Evolutionary conservation across 768 basidiomycete genomes (phyloP), one percentile per base, ranked within the genome.

Genomic region (Lactarius trivialis): DNA sequence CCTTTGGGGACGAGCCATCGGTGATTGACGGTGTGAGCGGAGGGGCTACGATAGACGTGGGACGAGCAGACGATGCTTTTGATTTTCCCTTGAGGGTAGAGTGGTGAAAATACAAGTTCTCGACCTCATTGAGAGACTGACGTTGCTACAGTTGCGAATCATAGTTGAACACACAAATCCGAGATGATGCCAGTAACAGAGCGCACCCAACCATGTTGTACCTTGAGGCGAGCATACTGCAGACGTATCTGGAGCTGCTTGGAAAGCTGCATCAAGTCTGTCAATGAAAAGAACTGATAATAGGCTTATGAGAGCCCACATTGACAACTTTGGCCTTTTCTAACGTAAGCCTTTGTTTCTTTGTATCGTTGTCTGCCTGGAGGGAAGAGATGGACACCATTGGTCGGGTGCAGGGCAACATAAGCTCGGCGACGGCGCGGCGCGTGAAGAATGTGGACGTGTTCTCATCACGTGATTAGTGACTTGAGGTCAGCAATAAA

Each of bases 161-260:
- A 51, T 37, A 30, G 54, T 26, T 61, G 30, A 63, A 24, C 45
- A 24, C 12, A 50, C n/a, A 14, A 14, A 17, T n/a, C 11, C 34
- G 32, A 14, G 50, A 58, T 58, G n/a, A 19, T 19, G 7, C 21
- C 36, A 14, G 41, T 15, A 32, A 53, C 48, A 53, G n/a, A 48
- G 76, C 83, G 50, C 71, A 88, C 88, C 88, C 88, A 89, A 54
- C 88, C 88, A 69, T 88, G 80, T 64, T 89, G 86, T 53, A 89
- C 88, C 68, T 89, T 89, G 59, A 89, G 76, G 65, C 81, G 77
- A 30, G 88, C 88, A 69, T 89, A 89, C 68, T 86, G 88, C 11
- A 89, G 76, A 30, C 88, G 81, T 76, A 86, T 79, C 71, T 86
- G 86, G 37, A 89, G 77, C 65, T 89, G 86, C 66, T 85, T 79